Evolutionary conservation across 1,139 yeast species (phyloP).

Genomic region (Blastobotrys ciferrii): DNA sequence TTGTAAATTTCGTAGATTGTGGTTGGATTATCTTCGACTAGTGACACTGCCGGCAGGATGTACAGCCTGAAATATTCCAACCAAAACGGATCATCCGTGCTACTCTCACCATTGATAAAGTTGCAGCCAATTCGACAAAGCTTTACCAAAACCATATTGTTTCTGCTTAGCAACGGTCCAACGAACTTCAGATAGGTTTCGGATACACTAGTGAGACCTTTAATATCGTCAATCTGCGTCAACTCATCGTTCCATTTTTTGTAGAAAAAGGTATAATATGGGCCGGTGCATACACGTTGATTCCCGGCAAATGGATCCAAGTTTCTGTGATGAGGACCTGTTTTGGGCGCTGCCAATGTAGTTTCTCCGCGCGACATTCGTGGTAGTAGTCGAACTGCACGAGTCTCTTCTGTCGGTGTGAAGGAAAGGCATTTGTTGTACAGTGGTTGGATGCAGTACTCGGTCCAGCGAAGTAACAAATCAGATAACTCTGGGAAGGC

Average conservation of each 20-base stretch:
- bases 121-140: conserved; percentile 57
- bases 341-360: conserved; percentile 17
- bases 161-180: conserved; percentile 57
- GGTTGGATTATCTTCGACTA: conserved; percentile 59
- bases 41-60: conserved; percentile 66
- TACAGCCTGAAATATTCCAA: conserved; percentile 61
- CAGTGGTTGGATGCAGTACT: conserved; percentile 52
- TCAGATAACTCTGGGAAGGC: conserved; percentile 53
- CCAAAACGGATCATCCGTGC: conserved; percentile 44
- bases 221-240: conserved; percentile 41
- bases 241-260: conserved; percentile 48
- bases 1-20: conserved; percentile 60
- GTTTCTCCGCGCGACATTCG: conserved; percentile 20
- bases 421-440: conserved; percentile 30
- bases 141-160: conserved; percentile 52
- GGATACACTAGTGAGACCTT: conserved; percentile 48
- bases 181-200: conserved; percentile 52
- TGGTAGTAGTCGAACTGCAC: conserved; percentile 19
- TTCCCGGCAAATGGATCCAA: conserved; percentile 13
- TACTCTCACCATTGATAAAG: conserved; percentile 31
- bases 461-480: conserved; percentile 51
- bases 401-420: background rate
- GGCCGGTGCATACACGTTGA: conserved; percentile 27
- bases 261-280: conserved; percentile 50
- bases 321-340: background rate